Evolutionary conservation across 257 asterid species (phyloP).

Genomic region (Solanum virginianum): DNA sequence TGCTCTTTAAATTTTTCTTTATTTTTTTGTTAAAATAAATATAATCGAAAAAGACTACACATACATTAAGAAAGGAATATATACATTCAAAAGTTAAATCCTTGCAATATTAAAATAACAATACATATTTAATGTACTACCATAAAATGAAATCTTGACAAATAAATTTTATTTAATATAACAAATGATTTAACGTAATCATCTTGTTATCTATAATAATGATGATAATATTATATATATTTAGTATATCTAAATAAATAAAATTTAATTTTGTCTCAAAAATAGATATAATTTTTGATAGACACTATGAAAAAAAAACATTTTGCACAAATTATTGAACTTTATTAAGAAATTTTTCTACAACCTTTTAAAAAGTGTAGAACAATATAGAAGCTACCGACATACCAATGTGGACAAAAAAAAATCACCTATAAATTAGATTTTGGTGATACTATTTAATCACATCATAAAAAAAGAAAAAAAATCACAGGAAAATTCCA

Average conservation of each 20-base stretch:
- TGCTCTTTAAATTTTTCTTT: too few species aligned
- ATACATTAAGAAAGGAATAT: too few species aligned
- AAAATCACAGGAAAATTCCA: not conserved
- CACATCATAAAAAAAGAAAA: not conserved
- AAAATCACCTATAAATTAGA: not conserved
- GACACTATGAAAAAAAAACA: not conserved
- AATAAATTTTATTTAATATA: not conserved
- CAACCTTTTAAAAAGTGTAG: not conserved
- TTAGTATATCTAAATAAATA: too few species aligned
- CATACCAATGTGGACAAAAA: not conserved
- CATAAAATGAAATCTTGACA: not conserved
- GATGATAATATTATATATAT: too few species aligned
- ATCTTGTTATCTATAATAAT: too few species aligned
- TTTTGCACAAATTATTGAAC: not conserved
- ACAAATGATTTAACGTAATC: too few species aligned
- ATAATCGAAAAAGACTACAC: too few species aligned
- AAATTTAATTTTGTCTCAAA: not conserved
- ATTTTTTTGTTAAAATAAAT: too few species aligned
- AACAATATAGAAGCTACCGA: not conserved
- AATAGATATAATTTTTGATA: not conserved
- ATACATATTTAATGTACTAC: not conserved
- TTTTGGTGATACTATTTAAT: not conserved
- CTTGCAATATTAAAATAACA: not conserved
- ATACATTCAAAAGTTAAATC: too few species aligned
- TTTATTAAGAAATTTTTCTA: not conserved